phyloP scores from a whole-genome alignment of 108 stramenopile species.

The Fragilaria crotonensis region DNA sequence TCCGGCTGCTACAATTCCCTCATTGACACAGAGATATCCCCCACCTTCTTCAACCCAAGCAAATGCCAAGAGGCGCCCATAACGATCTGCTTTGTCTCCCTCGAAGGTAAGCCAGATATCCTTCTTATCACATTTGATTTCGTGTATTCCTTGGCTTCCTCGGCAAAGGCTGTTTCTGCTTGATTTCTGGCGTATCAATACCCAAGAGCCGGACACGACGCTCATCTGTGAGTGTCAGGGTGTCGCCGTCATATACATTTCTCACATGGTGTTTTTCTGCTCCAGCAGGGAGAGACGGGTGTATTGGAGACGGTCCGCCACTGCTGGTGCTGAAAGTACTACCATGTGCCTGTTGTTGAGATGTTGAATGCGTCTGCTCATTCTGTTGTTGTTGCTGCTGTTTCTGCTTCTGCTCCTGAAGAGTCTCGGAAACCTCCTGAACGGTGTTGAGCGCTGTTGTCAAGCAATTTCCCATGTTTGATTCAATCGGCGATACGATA shows the following conservation, averaged over 20 bases:
- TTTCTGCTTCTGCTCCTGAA: neutral
- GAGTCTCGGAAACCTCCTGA: neutral
- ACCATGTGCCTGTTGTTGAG: neutral
- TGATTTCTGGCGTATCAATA: constrained; percentile 76
- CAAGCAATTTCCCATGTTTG: neutral
- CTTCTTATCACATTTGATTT: constrained; percentile 43
- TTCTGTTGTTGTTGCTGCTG: neutral
- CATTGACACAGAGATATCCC: constrained; percentile 65
- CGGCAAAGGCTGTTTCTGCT: constrained; percentile 64
- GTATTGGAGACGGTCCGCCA: constrained; percentile 22
- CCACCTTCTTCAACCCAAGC: constrained; percentile 37
- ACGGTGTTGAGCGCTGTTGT: neutral
- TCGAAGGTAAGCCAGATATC: constrained; percentile 42
- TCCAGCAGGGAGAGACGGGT: constrained; percentile 38
- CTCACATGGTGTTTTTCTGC: constrained; percentile 43
- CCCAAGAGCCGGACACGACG: constrained; percentile 62
- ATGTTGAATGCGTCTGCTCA: neutral
- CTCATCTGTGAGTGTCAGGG: constrained; percentile 53
- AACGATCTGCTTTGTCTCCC: constrained; percentile 58
- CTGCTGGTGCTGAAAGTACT: too few relatives aligned
- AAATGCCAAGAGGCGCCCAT: constrained; percentile 55
- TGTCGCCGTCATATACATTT: constrained; percentile 79
- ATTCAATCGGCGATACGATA: too few relatives aligned
- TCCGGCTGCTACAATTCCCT: constrained; percentile 61
- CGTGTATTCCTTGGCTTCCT: constrained; percentile 76